Conservation (phyloP, 176 grass and related monocot genomes). For the Metroxylon sagu region DNA sequence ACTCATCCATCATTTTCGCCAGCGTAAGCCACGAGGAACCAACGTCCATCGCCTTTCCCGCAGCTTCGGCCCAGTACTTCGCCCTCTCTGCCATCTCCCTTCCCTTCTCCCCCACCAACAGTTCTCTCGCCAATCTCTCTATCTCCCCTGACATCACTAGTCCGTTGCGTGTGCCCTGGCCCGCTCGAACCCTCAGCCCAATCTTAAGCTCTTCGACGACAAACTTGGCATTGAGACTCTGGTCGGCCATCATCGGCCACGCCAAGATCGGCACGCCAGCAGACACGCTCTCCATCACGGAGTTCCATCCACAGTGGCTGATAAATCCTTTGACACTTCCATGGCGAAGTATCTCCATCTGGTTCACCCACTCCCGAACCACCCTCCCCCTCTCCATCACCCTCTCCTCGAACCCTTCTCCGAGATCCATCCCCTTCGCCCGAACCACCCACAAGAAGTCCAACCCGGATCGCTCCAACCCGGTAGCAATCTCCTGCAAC, state of each 20-base stretch:
- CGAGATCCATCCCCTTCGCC: conserved; percentile 13
- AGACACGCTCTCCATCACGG: conserved; percentile 29
- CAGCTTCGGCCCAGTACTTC: neutral
- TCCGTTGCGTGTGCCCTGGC: conserved; percentile 15
- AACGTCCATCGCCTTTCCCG: conserved; percentile 14
- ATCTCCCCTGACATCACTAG: conserved; percentile 16
- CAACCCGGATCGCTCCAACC: conserved; percentile 26
- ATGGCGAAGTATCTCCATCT: conserved; percentile 18
- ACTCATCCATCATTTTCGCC: conserved; percentile 19
- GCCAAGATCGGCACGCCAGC: conserved; percentile 24
- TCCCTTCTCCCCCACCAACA: conserved; percentile 23
- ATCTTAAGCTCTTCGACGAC: conserved; percentile 25
- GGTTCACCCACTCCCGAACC: conserved; percentile 23
- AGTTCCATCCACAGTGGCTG: conserved; percentile 52
- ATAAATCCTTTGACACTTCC: conserved; percentile 22
- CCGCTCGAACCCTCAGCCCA: conserved; percentile 23
- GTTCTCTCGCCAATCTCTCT: conserved; percentile 9
- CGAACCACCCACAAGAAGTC: conserved; percentile 54
- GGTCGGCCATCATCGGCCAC: conserved; percentile 49
- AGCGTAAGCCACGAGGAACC: conserved; percentile 26
- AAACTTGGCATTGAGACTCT: conserved; percentile 43
- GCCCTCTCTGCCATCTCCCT: neutral
- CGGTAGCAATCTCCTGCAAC: conserved; percentile 26
- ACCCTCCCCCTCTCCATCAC: conserved; percentile 2
- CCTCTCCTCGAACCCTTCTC: conserved; percentile 7